A percentile compares a stretch with the other conserved stretches of the same genome.
phyloP scores from a whole-genome alignment of 2,329 filamentous ascomycete genomes.

The Cytospora piceae region DNA sequence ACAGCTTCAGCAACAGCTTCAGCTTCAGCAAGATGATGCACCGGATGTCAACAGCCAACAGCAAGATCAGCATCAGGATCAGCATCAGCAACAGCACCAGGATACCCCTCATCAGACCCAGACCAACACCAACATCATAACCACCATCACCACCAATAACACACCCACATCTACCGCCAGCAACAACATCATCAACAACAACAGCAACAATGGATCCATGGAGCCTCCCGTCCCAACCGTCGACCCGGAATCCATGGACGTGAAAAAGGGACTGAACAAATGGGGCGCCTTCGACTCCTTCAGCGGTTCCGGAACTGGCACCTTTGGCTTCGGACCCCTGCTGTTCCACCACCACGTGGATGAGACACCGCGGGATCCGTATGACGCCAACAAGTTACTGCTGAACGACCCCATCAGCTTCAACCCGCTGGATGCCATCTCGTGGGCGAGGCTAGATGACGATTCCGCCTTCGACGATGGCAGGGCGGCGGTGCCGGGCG shows the following conservation, averaged over 20 bases:
- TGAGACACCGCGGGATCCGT: constrained; percentile 16
- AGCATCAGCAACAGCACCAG: background rate
- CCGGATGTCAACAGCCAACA: no score
- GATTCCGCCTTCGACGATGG: background rate
- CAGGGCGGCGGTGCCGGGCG: background rate
- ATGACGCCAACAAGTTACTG: constrained; percentile 23
- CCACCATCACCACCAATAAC: background rate
- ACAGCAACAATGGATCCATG: background rate
- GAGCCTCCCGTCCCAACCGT: constrained; percentile 13
- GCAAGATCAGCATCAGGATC: background rate
- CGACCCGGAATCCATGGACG: constrained; percentile 14
- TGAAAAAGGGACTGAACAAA: constrained; percentile 23
- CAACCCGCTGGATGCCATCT: constrained; percentile 27
- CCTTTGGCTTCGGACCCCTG: constrained; percentile 25
- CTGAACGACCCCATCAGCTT: constrained; percentile 30
- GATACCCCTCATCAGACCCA: background rate
- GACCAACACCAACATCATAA: background rate
- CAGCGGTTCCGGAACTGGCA: constrained; percentile 18
- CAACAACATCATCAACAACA: background rate
- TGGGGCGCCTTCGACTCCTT: constrained; percentile 23
- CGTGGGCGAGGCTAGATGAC: constrained; percentile 24
- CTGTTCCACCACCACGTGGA: constrained; percentile 17
- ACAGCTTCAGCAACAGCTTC: background rate
- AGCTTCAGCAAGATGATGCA: background rate
- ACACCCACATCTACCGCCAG: background rate